Base-by-base conservation (phyloP, 805 yeast genomes). In the Spathaspora passalidarum region DNA sequence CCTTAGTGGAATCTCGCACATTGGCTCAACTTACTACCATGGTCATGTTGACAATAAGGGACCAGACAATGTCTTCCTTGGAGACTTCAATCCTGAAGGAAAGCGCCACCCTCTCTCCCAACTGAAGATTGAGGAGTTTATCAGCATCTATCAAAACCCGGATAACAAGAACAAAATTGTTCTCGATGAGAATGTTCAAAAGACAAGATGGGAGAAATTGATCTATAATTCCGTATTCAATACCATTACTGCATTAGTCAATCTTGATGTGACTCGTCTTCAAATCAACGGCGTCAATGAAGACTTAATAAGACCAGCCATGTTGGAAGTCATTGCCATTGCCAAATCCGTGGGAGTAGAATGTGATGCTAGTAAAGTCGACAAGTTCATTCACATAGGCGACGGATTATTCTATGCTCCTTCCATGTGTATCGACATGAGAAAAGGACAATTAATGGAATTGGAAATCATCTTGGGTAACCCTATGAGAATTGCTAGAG, bases 331-430 rank as follows among this genome's bases (percentile, higher is more conserved):
- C 14, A 61, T 76, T 17, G 73, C 72, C 2, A 76, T 86, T 48
- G 95, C 96, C 9, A 78, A 76, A 43, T 79, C 87, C 8, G 91
- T 84, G 48, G 88, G 88, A 0, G 74, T 78, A 32, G 70, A 68
- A 3, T 56, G 86, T 25, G 80, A 81, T 1, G 72, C 62, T 19
- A 16, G 20, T 7, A 61, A 73, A 17, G 78, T 78, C 48, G 69
- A 78, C 21, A 49, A 56, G 40, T 77, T 81, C 70, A 60, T 80
- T 32, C 81, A 80, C 51, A 71, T 80, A 17, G 69, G 72, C 11
- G 76, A 70, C 49, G 74, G 73, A 5, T 52, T 59, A n/a, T 70
- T 67, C 50, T 72, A 70, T 54, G 47, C 60, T 2, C 76, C 76
- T 14, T 69, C 75, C 14, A 71, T 71, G 76, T 60, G 62, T 29